These are phyloP conservation scores for Escovopsis sp. DNA, from an alignment of 2,329 filamentous ascomycete genomes.

Conservation along the genomic window DNA sequence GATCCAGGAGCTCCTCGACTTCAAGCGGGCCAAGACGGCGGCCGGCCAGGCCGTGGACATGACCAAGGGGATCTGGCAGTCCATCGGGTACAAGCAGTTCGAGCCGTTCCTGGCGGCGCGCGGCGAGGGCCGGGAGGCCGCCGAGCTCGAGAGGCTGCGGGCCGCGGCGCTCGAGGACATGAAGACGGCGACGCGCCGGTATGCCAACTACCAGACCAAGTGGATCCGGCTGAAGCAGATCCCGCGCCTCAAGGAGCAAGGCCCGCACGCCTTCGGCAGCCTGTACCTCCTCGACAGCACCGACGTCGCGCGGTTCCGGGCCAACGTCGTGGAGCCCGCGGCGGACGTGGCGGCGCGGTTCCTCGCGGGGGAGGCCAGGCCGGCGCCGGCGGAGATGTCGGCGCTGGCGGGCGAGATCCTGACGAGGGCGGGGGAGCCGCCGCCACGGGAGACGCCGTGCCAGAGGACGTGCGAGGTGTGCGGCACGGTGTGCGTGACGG, in stretches of 20 bases:
- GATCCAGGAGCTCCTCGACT: constrained; percentile 29
- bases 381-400: constrained; percentile 34
- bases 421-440: constrained; percentile 28
- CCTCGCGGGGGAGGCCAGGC: constrained; percentile 40
- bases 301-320: constrained; percentile 45
- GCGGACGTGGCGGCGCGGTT: constrained; percentile 47
- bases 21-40: constrained; percentile 20
- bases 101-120: constrained; percentile 49
- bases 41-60: constrained; percentile 48
- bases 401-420: constrained; percentile 39
- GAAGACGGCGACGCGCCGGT: constrained; percentile 72
- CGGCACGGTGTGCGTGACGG: constrained; percentile 44
- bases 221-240: constrained; percentile 82
- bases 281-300: constrained; percentile 76
- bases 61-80: constrained; percentile 83
- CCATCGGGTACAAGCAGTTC: constrained; percentile 92
- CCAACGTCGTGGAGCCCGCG: constrained; percentile 52
- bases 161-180: constrained; percentile 54
- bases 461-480: constrained; percentile 62
- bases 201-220: constrained; percentile 67
- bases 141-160: constrained; percentile 40
- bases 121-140: constrained; percentile 12
- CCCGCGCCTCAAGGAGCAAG: constrained; percentile 45
- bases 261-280: constrained; percentile 32
- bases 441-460: constrained; percentile 36